Conservation (phyloP, 768 basidiomycete species). For the Phaeotremella fagi region DNA sequence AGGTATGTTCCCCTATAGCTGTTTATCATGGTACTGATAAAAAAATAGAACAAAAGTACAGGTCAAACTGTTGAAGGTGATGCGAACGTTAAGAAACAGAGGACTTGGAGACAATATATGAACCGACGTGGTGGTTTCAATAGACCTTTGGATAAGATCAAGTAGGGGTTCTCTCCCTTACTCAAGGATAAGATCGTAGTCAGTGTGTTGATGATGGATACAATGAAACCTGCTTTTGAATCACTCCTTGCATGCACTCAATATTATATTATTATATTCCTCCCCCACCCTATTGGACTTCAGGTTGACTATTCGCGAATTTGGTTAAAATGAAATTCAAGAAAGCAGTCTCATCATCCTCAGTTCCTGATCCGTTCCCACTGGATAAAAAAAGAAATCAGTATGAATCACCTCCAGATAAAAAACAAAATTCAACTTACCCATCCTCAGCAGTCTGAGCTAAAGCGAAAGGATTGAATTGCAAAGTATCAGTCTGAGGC, state of each 20-base stretch:
- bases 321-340: constrained; percentile 46
- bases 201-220: background rate
- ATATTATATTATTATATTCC: no score
- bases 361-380: constrained; percentile 21
- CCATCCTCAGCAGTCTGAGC: constrained; percentile 37
- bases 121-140: constrained; percentile 58
- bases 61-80: constrained; percentile 41
- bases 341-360: constrained; percentile 45
- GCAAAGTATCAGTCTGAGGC: background rate
- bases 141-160: constrained; percentile 93
- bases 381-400: background rate
- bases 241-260: no score
- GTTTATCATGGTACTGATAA: no score
- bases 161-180: no score
- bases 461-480: constrained; percentile 47
- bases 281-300: no score
- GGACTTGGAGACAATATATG: constrained; percentile 99
- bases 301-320: constrained; percentile 43
- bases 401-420: constrained; percentile 3
- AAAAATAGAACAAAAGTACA: constrained; percentile 59
- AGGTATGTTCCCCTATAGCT: constrained; percentile 55
- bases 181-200: background rate
- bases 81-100: constrained; percentile 56
- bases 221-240: no score
- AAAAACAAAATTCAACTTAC: constrained; percentile 16